Evolutionary conservation across 306 rosid genomes (phyloP), one percentile per base, ranked within the genome.

Genomic region (Prinsepia uniflora): DNA sequence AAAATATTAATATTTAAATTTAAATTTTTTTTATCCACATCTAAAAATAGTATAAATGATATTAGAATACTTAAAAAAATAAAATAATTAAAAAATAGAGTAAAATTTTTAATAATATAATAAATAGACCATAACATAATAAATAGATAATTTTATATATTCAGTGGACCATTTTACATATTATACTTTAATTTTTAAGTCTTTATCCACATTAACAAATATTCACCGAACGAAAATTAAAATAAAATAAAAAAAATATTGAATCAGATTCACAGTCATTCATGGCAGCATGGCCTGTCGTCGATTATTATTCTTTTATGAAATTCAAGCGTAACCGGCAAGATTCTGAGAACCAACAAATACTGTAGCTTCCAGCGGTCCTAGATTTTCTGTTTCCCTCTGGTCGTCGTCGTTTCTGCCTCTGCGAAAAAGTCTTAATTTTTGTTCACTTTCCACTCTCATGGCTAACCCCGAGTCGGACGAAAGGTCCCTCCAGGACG

Each of bases 401-500:
- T 24, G 50, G 50, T 46, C 50, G 49, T 46, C 49, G 49, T 46
- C 49, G 49, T 11, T 49, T 14, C 55, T 49, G 18, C 3, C 19
- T 59, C 47, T 8, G 47, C 66, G 10, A n/a, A 17, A 17, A 15
- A 15, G 46, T 17, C 65, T 17, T 15, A 45, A 17, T 12, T 42
- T 6, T 10, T 19, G 19, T 12, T n/a, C 61, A 8, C 30, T 55
- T 13, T 6, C 60, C 14, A 13, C 36, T 18, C 6, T 13, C 19
- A 34, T 34, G 64, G 43, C 42, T 12, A 24, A n/a, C 65, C 50
- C 57, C 13, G 22, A 5, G 0, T 81, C 74, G 17, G 88, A 78
- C 34, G 90, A 84, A 54, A 87, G 58, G 75, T 79, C 68, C 9
- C 81, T 92, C 30, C 84, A 84, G 1, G 86, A 90, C 0, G 94